These are phyloP conservation scores for Vigna unguiculata DNA, from an alignment of 306 rosid genomes.

Conservation along the genomic window DNA sequence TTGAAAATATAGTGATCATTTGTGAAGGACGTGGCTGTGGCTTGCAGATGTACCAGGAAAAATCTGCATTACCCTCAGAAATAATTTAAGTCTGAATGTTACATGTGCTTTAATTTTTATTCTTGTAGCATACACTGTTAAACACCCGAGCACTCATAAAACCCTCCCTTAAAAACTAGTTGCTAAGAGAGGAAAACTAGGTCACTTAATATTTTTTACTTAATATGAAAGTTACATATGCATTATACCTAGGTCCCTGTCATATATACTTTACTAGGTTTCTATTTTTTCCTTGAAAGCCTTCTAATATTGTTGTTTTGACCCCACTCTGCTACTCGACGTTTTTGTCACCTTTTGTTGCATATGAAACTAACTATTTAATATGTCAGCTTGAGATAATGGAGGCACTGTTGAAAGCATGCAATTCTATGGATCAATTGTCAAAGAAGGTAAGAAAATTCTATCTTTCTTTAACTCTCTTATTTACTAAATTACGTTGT, in stretches of 20 bases:
- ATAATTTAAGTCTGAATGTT: neutral
- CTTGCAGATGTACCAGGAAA: neutral
- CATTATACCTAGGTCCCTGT: neutral
- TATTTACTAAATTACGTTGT: conserved; percentile 13
- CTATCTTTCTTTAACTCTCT: conserved; percentile 2
- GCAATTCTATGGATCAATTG: conserved; percentile 66
- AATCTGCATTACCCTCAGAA: neutral
- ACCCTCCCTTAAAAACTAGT: too few species aligned
- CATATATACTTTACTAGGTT: neutral
- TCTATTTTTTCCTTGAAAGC: conserved; percentile 6
- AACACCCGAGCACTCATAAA: neutral
- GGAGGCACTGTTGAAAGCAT: conserved; percentile 70
- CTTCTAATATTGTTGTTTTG: conserved; percentile 20
- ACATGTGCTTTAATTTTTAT: neutral
- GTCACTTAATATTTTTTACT: neutral
- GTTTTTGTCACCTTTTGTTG: neutral
- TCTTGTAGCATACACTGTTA: neutral
- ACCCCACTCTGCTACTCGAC: neutral
- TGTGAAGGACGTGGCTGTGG: too few species aligned
- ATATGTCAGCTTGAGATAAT: conserved; percentile 70
- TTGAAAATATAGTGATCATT: neutral
- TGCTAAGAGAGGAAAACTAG: neutral
- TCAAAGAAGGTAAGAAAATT: conserved; percentile 61
- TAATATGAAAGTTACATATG: neutral
- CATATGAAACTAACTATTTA: conserved; percentile 37